Evolutionary conservation across 1,284 basidiomycete genomes (phyloP).

Genomic region (Cutaneotrichosporon cyanovorans): DNA sequence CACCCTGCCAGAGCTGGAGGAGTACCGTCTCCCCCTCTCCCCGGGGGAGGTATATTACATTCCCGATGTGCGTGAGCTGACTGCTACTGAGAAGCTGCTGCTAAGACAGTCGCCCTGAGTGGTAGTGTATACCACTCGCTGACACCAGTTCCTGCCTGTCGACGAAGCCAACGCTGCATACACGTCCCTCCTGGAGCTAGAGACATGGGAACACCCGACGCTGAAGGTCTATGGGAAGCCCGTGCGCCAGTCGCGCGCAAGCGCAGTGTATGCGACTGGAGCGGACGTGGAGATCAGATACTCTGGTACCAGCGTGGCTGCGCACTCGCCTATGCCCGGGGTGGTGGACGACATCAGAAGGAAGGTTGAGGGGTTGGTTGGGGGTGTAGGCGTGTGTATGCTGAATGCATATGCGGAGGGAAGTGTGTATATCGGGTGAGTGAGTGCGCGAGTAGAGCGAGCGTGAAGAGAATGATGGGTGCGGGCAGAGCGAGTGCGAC

Average conservation of each 20-base stretch:
- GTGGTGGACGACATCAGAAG: conserved; percentile 44
- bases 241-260: conserved; percentile 49
- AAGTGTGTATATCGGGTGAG: conserved; percentile 48
- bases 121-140: neutral
- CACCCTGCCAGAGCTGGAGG: neutral
- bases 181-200: conserved; percentile 39
- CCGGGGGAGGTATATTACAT: conserved; percentile 45
- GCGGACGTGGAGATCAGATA: conserved; percentile 41
- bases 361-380: conserved; percentile 42
- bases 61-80: conserved; percentile 34
- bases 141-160: conserved; percentile 39
- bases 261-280: conserved; percentile 49
- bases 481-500: too few relatives aligned
- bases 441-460: too few relatives aligned
- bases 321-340: conserved; percentile 48
- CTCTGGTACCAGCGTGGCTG: conserved; percentile 45
- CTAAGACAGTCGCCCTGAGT: too few relatives aligned
- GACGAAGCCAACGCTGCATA: conserved; percentile 45
- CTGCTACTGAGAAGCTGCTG: neutral
- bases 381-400: conserved; percentile 52
- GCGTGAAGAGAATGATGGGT: too few relatives aligned
- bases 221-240: conserved; percentile 52
- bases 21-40: neutral
- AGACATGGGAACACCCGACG: conserved; percentile 49
- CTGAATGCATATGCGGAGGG: conserved; percentile 52